Evolutionary conservation across 2,329 filamentous ascomycete species (phyloP), one percentile per base, ranked within the genome.

Genomic region (Monilinia laxa): DNA sequence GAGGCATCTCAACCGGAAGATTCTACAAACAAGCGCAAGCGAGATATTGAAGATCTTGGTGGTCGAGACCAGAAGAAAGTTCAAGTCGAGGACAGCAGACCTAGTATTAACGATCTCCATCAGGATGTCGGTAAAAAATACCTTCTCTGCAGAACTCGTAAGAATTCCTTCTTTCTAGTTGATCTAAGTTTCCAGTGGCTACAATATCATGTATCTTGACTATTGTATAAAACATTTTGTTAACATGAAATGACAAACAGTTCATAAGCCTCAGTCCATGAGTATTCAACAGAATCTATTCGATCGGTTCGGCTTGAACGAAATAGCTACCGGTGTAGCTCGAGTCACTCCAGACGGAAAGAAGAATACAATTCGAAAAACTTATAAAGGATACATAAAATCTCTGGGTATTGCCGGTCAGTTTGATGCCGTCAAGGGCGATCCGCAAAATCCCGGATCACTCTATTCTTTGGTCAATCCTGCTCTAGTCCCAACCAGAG

Each of bases 301-400:
- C 73, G 81, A 83, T 68, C 79, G 82, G 74, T 89, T 86, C 76
- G 80, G 80, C 73, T 78, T 89, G 70, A 80, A 81, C 58, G 78
- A 76, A 63, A 81, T 89, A 65, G 86, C 87, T 67, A 82, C 83
- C 67, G 84, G 87, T 70, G 85, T 89, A 52, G 87, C 87, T 68
- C 83, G 87, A 68, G 84, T 84, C 64, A 85, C 87, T 74, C 85
- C 86, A 18, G 87, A 87, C 75, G 87, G 87, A 12, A 84, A 87
- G 76, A 89, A 88, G 80, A 89, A 89, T 73, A 85, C 84, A 70
- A 80, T 89, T 59, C 83, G 87, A 35, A 89, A 89, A 75, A 88
- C 86, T 20, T 89, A 89, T 79, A 89, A 89, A 77, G 86, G 86
- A 63, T 85, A 89, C 71, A 86, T 89, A 75, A 89, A 89, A 79